Evolutionary conservation across 2,329 filamentous ascomycete genomes (phyloP).

Genomic region (Pestalotiopsis sp.): DNA sequence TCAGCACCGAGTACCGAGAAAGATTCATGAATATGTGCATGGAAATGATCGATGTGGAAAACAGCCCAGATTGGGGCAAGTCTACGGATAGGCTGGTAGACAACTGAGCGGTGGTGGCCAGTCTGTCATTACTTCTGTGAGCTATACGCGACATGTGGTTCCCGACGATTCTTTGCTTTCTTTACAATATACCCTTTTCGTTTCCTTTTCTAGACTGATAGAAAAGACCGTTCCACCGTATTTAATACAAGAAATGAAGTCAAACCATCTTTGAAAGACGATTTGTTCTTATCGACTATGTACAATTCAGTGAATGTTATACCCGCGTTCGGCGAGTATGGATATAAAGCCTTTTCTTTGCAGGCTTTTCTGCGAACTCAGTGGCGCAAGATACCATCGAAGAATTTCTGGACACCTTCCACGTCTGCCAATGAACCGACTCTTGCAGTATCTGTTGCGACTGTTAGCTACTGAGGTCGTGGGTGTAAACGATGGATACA

Average conservation of each 20-base stretch:
- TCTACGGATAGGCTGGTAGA: not conserved
- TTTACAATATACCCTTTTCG: not conserved
- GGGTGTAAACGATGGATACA: not conserved
- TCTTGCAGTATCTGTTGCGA: not conserved
- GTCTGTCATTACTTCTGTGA: not conserved
- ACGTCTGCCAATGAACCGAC: not conserved
- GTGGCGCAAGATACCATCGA: not conserved
- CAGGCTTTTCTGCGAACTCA: not conserved
- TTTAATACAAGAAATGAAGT: not conserved
- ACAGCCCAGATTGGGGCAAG: slow-evolving; percentile 8
- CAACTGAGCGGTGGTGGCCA: too few relatives aligned
- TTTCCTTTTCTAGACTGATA: not conserved
- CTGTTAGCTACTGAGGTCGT: not conserved
- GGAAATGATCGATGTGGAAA: slow-evolving; percentile 39
- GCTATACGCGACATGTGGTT: not conserved
- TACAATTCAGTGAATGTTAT: not conserved
- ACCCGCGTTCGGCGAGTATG: not conserved
- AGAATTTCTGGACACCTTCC: slow-evolving; percentile 1
- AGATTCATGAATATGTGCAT: slow-evolving; percentile 53
- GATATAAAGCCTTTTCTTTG: not conserved
- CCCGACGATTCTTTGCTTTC: not conserved
- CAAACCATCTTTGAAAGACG: not conserved
- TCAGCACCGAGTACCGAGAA: slow-evolving; percentile 66
- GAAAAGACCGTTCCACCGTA: not conserved
- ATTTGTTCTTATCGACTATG: not conserved